Evolutionary conservation across 176 grass and related monocot species (phyloP).

Genomic region (Echinochloa phyllopogon): DNA sequence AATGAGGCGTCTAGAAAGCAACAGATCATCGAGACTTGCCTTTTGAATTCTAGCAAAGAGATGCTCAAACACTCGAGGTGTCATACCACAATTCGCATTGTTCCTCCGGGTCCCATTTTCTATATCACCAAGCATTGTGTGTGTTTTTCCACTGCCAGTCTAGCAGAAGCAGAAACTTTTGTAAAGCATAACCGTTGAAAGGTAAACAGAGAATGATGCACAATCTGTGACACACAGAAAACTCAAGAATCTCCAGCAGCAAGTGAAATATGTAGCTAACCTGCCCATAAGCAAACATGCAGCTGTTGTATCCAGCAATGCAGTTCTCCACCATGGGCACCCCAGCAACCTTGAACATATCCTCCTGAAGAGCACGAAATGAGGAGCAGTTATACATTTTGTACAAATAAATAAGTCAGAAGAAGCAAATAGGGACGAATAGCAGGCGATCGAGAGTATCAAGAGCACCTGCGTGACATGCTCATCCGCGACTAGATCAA

Average conservation of each 20-base stretch:
- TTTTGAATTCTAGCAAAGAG: conserved; percentile 93
- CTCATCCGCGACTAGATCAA: conserved; percentile 95
- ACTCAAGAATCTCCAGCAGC: background rate
- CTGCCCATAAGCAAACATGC: conserved; percentile 98
- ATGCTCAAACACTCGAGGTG: conserved; percentile 94
- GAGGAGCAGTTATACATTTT: background rate
- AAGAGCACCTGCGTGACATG: conserved; percentile 74
- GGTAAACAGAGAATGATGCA: background rate
- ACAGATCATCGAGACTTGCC: conserved; percentile 53
- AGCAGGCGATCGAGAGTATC: background rate
- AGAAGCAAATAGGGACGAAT: background rate
- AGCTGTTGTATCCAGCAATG: conserved; percentile 92
- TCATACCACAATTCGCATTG: conserved; percentile 93
- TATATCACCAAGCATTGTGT: conserved; percentile 98
- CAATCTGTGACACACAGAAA: background rate
- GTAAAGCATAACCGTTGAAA: conserved; percentile 11
- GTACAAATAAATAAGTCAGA: background rate
- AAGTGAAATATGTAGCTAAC: conserved; percentile 45
- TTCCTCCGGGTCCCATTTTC: conserved; percentile 94
- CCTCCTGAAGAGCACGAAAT: conserved; percentile 57
- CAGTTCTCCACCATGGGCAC: conserved; percentile 98
- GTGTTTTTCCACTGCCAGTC: conserved; percentile 98
- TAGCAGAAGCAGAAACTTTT: conserved; percentile 43
- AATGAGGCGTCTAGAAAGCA: conserved; percentile 3
- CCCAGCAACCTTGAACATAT: conserved; percentile 89